Conservation (phyloP, 2,329 filamentous ascomycete genomes). For the Coniochaeta hoffmannii region DNA sequence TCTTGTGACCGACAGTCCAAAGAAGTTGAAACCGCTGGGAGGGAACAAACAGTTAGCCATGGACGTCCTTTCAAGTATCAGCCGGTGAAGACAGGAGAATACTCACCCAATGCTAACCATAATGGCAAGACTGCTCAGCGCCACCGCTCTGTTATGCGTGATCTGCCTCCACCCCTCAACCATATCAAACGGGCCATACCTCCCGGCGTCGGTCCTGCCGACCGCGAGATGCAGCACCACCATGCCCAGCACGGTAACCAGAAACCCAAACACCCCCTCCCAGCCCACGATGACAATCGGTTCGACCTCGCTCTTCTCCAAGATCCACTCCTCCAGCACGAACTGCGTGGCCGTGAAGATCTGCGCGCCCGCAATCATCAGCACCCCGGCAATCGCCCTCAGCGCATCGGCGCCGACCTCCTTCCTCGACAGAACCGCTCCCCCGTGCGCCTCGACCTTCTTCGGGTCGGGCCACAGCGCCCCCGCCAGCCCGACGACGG, state of each 20-base stretch:
- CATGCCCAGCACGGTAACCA: slow-evolving; percentile 72
- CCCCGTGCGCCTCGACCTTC: slow-evolving; percentile 22
- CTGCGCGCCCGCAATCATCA: slow-evolving; percentile 88
- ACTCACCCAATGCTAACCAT: slow-evolving; percentile 96
- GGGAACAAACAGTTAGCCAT: neutral
- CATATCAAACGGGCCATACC: slow-evolving; percentile 83
- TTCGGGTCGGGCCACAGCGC: slow-evolving; percentile 67
- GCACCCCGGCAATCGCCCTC: slow-evolving; percentile 71
- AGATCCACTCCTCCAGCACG: slow-evolving; percentile 88
- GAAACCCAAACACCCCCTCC: slow-evolving; percentile 90
- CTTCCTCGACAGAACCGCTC: slow-evolving; percentile 26
- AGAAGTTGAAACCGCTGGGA: slow-evolving; percentile 91
- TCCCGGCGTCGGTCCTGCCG: slow-evolving; percentile 66
- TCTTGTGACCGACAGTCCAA: slow-evolving; percentile 87
- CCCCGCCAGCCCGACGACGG: slow-evolving; percentile 81
- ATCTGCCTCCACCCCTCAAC: slow-evolving; percentile 80
- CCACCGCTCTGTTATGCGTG: slow-evolving; percentile 61
- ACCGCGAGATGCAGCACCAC: slow-evolving; percentile 69
- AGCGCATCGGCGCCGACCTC: slow-evolving; percentile 42
- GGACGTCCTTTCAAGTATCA: neutral
- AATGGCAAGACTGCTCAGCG: slow-evolving; percentile 75
- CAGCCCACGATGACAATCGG: slow-evolving; percentile 90
- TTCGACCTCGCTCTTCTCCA: slow-evolving; percentile 58
- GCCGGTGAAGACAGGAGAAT: neutral
- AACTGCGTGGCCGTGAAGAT: slow-evolving; percentile 97